These are phyloP conservation scores for Phylloboletellus chloephorus DNA, from an alignment of 1,284 basidiomycete genomes.

Conservation along the genomic window DNA sequence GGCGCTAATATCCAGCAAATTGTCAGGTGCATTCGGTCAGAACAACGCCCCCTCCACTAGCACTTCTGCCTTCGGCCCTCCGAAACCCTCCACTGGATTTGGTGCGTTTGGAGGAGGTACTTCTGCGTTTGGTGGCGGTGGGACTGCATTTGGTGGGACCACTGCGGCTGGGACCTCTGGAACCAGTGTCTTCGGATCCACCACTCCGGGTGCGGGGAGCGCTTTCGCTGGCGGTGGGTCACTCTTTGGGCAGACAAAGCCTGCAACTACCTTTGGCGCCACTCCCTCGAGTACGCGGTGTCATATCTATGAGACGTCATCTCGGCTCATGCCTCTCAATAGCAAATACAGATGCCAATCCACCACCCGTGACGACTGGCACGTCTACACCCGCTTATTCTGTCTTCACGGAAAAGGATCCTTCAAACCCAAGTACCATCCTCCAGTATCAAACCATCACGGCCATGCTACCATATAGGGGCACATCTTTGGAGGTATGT, in stretches of 20 bases:
- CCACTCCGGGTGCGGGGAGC: conserved; percentile 29
- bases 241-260: conserved; percentile 45
- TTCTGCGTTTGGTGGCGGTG: conserved; percentile 37
- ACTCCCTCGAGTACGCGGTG: conserved; percentile 33
- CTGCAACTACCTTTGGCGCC: conserved; percentile 46
- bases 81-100: conserved; percentile 65
- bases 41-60: conserved; percentile 36
- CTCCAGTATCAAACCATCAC: conserved; percentile 69
- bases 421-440: conserved; percentile 34
- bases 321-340: conserved; percentile 13
- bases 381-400: conserved; percentile 55
- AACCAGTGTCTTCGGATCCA: conserved; percentile 43
- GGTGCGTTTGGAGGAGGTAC: conserved; percentile 56
- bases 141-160: conserved; percentile 29
- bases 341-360: conserved; percentile 33
- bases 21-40: conserved; percentile 55
- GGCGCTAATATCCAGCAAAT: conserved; percentile 17
- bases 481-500: conserved; percentile 67
- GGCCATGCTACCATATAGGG: conserved; percentile 65
- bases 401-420: conserved; percentile 57
- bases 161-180: conserved; percentile 28
- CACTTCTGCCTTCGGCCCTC: conserved; percentile 52
- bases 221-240: conserved; percentile 41
- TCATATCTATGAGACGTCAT: conserved; percentile 3
- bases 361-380: conserved; percentile 56